Conservation (phyloP, 495 filamentous ascomycete genomes). For the Corynascus novoguineensis region DNA sequence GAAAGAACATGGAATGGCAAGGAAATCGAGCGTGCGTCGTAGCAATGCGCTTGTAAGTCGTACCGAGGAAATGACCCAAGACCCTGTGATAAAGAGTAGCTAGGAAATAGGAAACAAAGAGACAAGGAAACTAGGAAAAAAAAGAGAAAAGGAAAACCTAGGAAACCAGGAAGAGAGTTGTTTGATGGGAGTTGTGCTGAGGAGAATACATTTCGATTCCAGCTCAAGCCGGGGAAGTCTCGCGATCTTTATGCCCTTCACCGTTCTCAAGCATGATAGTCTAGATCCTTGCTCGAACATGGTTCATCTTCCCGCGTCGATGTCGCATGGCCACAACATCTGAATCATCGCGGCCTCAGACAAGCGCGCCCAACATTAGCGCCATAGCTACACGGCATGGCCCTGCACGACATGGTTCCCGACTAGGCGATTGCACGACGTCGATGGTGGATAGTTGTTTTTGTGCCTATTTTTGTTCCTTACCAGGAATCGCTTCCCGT, state of each 20-base stretch:
- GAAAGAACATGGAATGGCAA: not conserved
- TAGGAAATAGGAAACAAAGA: conserved; percentile 22
- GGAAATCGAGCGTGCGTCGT: conserved; percentile 5
- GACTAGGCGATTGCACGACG: not conserved
- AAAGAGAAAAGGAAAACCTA: conserved; percentile 2
- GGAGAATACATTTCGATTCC: conserved; percentile 5
- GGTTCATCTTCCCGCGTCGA: not conserved
- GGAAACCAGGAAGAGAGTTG: not conserved
- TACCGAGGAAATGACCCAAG: conserved; percentile 5
- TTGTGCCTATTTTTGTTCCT: conserved; percentile 3
- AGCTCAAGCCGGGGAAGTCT: not conserved
- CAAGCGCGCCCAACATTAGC: conserved; percentile 5
- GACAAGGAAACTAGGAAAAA: conserved; percentile 14
- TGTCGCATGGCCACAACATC: not conserved
- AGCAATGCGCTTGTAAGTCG: conserved; percentile 21
- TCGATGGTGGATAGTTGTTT: not conserved
- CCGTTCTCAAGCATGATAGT: not conserved
- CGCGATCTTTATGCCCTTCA: not conserved
- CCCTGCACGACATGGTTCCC: not conserved
- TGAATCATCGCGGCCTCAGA: not conserved
- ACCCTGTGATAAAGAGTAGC: conserved; percentile 21
- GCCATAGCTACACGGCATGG: not conserved
- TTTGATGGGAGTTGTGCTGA: not conserved
- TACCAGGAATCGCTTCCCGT: not conserved
- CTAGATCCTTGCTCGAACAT: not conserved